These are phyloP conservation scores for Salvia miltiorrhiza DNA, from an alignment of 257 asterid species.

Conservation along the genomic window DNA sequence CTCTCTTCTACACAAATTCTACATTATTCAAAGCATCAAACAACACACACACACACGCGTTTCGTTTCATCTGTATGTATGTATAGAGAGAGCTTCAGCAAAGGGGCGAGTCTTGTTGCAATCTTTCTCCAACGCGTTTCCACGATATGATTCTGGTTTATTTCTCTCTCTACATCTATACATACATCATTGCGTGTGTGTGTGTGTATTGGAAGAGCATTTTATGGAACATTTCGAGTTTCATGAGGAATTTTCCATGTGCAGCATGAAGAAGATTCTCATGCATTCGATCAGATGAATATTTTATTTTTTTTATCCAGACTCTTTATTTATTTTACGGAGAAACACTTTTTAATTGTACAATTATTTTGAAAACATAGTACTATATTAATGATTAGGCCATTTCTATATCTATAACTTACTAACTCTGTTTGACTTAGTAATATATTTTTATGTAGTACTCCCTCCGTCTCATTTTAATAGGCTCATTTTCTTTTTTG, in stretches of 20 bases:
- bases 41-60: background rate
- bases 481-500: no score
- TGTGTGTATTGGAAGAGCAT: background rate
- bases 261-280: background rate
- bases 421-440: no score
- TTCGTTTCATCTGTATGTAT: background rate
- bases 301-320: background rate
- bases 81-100: background rate
- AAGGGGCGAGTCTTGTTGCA: background rate
- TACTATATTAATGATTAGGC: no score
- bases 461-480: no score
- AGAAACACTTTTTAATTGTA: background rate
- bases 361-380: no score
- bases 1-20: background rate
- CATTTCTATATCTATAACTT: no score
- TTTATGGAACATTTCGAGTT: background rate
- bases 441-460: no score
- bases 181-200: background rate
- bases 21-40: background rate
- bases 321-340: background rate
- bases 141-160: constrained; percentile 26
- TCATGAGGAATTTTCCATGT: background rate
- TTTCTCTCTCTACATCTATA: background rate
- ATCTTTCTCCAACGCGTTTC: constrained; percentile 17
- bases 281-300: background rate